These are phyloP conservation scores for Hansenula sp. DNA, from an alignment of 1,139 yeast genomes.

Conservation along the genomic window DNA sequence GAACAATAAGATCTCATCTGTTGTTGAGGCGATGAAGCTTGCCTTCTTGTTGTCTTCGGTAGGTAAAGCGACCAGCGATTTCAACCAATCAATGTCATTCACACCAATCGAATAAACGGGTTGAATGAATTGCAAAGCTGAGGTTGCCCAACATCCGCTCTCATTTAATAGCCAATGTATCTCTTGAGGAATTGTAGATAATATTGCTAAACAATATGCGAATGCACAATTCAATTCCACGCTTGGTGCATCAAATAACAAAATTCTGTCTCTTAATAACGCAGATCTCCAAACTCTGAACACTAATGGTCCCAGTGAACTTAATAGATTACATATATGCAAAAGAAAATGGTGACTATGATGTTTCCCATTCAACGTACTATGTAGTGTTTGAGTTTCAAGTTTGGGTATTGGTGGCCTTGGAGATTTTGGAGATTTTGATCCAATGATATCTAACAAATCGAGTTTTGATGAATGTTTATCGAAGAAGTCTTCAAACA, in stretches of 20 bases:
- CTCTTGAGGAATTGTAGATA: constrained; percentile 44
- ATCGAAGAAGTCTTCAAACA: constrained; percentile 31
- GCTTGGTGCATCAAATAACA: constrained; percentile 47
- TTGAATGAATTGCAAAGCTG: constrained; percentile 30
- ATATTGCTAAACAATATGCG: constrained; percentile 42
- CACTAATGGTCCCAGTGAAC: constrained; percentile 65
- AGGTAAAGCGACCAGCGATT: constrained; percentile 11
- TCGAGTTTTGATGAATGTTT: constrained; percentile 14
- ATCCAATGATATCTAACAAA: constrained; percentile 9
- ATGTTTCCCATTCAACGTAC: constrained; percentile 5
- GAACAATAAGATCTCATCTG: constrained; percentile 64
- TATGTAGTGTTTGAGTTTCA: neutral
- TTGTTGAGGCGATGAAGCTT: constrained; percentile 62
- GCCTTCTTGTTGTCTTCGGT: constrained; percentile 14
- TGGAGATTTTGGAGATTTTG: constrained; percentile 18
- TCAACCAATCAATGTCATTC: constrained; percentile 42
- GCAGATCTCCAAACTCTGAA: constrained; percentile 71
- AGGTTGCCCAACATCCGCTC: constrained; percentile 21
- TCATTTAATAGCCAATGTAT: constrained; percentile 20
- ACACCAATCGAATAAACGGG: constrained; percentile 68
- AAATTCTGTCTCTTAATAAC: constrained; percentile 55
- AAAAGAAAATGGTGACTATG: constrained; percentile 45
- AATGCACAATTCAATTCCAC: constrained; percentile 42
- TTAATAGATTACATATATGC: constrained; percentile 43
- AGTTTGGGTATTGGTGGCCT: constrained; percentile 4